Evolutionary conservation across 495 filamentous ascomycete genomes (phyloP), one percentile per base, ranked within the genome.

Genomic region (Daldinia caldariorum): DNA sequence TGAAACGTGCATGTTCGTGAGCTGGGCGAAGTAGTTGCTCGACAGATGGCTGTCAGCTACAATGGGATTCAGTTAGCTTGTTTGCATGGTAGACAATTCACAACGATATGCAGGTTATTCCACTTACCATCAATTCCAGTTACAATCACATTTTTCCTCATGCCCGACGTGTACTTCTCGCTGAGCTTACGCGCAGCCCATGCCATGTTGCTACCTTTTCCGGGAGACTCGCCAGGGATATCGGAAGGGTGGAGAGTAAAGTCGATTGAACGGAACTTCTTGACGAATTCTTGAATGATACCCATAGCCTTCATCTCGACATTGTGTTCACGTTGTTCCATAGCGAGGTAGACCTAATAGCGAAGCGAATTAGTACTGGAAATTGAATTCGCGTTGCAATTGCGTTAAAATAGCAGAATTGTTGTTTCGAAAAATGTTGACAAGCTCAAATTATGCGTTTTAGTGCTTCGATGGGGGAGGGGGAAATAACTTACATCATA

Each of bases 31-130:
- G 74, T 90, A 90, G 69, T 87, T 88, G 51, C 84, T 79, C 18
- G 83, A 85, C 22, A 91, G 86, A 70, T 91, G 89, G 63, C 87
- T 90, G 76, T 91, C 89, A 56, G 89, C 89, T 91, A 76, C 57
- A 77, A 3, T 29, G 38, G 37, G 18, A 31, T 61, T 26, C 38
- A 4, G 53, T 80, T 67, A 77, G 81, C 78, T 70, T 14, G 16
- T 29, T 50, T 43, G 1, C 12, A 10, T 13, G n/a, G 34, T 56
- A 16, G 35, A 18, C 0, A 31, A 26, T 37, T 66, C 3, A 3
- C 4, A 13, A 22, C 0, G 20, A 22, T 16, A 14, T 13, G 26
- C 26, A 31, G 41, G 55, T 10, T 0, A 26, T 26, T 18, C 34
- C 4, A 79, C 87, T 59, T 80, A 89, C 89, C 86, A 81, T 91